Percentiles rank a stretch among this genome's conserved stretches.
These are phyloP conservation scores for Podila horticola DNA, from an alignment of 192 early-diverging fungal species.

Conservation along the genomic window DNA sequence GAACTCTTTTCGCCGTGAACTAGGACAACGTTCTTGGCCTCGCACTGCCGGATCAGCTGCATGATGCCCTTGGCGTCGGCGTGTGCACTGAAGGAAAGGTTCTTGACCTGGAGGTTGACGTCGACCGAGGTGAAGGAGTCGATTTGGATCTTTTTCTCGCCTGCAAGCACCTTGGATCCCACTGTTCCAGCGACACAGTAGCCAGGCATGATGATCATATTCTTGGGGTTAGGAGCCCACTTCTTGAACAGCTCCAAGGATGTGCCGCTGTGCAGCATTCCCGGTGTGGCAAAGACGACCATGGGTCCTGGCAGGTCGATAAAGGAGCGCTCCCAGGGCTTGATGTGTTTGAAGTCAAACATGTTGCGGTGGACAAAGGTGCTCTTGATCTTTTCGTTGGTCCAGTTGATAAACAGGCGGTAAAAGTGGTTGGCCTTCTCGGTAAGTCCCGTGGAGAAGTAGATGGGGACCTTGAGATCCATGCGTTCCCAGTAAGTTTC, in stretches of 20 bases:
- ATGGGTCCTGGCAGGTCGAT: conserved; percentile 87
- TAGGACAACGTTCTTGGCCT: conserved; percentile 89
- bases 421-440: conserved; percentile 96
- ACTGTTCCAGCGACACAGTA: conserved; percentile 98
- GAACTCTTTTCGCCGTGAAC: conserved; percentile 95
- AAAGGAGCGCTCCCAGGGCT: conserved; percentile 78
- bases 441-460: conserved; percentile 95
- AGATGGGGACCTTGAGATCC: conserved; percentile 89
- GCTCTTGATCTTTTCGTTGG: conserved; percentile 95
- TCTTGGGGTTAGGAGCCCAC: conserved; percentile 91
- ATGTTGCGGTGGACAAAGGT: conserved; percentile 94
- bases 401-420: conserved; percentile 98
- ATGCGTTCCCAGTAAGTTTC: conserved; percentile 97
- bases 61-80: conserved; percentile 98
- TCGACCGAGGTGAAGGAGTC: conserved; percentile 79
- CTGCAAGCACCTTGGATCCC: conserved; percentile 91
- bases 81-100: conserved; percentile 96
- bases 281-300: conserved; percentile 97
- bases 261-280: conserved; percentile 98
- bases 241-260: conserved; percentile 96
- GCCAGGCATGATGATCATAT: conserved; percentile 98
- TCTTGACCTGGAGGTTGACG: conserved; percentile 93
- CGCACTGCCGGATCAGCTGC: conserved; percentile 91
- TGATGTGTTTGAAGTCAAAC: conserved; percentile 97
- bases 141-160: conserved; percentile 86